phyloP scores from a whole-genome alignment of 1,284 basidiomycete species.

The Cronartium quercuum region DNA sequence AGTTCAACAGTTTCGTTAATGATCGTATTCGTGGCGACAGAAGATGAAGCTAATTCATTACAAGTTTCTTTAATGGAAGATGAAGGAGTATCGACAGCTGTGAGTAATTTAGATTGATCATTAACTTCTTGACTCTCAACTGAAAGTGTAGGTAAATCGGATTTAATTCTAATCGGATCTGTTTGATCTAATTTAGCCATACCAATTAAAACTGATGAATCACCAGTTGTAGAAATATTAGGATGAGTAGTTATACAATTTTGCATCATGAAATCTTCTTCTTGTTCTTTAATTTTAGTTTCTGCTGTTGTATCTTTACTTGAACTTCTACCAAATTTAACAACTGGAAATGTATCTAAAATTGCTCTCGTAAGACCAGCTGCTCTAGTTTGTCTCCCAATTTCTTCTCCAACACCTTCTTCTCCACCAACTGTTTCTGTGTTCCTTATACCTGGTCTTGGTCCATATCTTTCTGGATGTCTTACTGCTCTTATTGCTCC shows the following conservation, averaged over 20 bases:
- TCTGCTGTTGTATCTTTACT: slow-evolving; percentile 6
- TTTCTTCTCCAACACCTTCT: slow-evolving; percentile 48
- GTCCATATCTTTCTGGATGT: slow-evolving; percentile 85
- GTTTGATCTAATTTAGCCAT: no score
- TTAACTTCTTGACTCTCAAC: neutral
- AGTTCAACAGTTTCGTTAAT: neutral
- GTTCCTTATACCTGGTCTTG: slow-evolving; percentile 52
- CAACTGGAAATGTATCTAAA: slow-evolving; percentile 84
- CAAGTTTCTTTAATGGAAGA: no score
- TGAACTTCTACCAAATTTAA: slow-evolving; percentile 63
- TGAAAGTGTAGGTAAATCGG: neutral
- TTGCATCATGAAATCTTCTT: slow-evolving; percentile 17
- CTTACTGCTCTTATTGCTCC: slow-evolving; percentile 67
- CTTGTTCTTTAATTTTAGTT: slow-evolving; percentile 15
- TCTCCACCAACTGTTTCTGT: slow-evolving; percentile 39
- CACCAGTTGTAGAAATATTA: neutral
- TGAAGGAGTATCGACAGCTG: neutral
- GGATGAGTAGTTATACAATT: neutral
- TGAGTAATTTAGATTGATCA: neutral
- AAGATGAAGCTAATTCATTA: neutral
- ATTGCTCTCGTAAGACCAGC: slow-evolving; percentile 78
- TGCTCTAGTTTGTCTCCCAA: slow-evolving; percentile 61
- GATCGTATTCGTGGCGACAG: neutral
- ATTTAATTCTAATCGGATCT: no score
- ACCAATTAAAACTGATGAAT: neutral